Conservation (phyloP, 192 early-diverging fungal species). For the Funneliformis mosseae region DNA sequence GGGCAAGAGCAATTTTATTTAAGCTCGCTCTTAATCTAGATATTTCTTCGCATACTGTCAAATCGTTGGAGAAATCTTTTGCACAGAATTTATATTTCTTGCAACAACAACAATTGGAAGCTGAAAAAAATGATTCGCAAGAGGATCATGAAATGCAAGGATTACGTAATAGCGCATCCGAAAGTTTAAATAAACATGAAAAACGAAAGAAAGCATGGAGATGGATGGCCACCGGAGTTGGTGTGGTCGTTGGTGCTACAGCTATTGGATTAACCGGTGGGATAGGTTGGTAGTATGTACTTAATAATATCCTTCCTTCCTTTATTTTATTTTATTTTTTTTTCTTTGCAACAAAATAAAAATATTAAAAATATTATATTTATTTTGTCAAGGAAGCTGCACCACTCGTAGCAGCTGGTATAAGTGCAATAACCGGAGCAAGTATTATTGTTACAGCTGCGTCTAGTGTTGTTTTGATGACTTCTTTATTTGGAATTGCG, state of each 20-base stretch:
- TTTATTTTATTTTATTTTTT: not conserved
- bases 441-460: slow-evolving; percentile 57
- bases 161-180: slow-evolving; percentile 23
- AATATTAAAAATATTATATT: not conserved
- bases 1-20: slow-evolving; percentile 51
- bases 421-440: slow-evolving; percentile 48
- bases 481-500: slow-evolving; percentile 56
- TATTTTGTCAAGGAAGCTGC: slow-evolving; percentile 50
- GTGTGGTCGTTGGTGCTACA: slow-evolving; percentile 56
- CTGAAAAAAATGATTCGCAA: slow-evolving; percentile 28
- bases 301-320: not conserved
- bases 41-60: slow-evolving; percentile 37
- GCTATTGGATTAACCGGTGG: slow-evolving; percentile 56
- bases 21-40: slow-evolving; percentile 40
- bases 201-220: slow-evolving; percentile 51
- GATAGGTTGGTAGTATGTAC: slow-evolving; percentile 33
- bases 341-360: not conserved
- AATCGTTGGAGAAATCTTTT: slow-evolving; percentile 47
- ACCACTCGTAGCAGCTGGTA: slow-evolving; percentile 54
- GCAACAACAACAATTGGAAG: slow-evolving; percentile 42
- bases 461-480: slow-evolving; percentile 53
- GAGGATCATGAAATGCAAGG: slow-evolving; percentile 36
- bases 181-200: slow-evolving; percentile 34
- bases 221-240: slow-evolving; percentile 57
- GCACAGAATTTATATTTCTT: slow-evolving; percentile 59